Percentiles rank a stretch among this genome's conserved stretches.
phyloP scores from a whole-genome alignment of 23 red algal species.

The Gracilaria vermiculophylla region DNA sequence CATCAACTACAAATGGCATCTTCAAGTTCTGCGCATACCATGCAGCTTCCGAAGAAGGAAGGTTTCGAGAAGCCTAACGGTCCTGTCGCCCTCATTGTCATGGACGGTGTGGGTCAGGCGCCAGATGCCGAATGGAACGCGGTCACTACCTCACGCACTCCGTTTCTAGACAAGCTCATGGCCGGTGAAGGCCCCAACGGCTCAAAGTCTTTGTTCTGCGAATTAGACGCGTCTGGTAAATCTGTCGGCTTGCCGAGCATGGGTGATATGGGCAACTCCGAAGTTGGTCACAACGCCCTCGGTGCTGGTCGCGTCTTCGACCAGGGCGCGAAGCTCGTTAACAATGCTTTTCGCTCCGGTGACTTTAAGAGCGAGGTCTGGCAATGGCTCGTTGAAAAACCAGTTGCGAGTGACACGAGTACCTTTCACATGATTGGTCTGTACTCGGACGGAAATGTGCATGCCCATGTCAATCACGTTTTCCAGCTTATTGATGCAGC shows the following conservation, averaged over 20 bases:
- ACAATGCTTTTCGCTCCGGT: constrained; percentile 69
- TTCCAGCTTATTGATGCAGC: constrained; percentile 82
- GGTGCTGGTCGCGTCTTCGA: constrained; percentile 86
- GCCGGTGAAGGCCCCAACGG: constrained; percentile 72
- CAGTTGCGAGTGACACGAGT: not conserved
- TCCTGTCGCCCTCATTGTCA: constrained; percentile 79
- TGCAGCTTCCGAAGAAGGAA: constrained; percentile 51
- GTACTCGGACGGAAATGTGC: constrained; percentile 88
- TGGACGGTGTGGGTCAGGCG: constrained; percentile 85
- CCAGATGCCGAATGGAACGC: constrained; percentile 72
- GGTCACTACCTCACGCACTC: constrained; percentile 61
- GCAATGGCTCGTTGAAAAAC: constrained; percentile 77
- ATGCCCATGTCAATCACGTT: constrained; percentile 86
- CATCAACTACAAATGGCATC: not conserved
- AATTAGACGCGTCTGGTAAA: constrained; percentile 80
- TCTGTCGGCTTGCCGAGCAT: constrained; percentile 85
- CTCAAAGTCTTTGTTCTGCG: constrained; percentile 38
- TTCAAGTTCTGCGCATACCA: constrained; percentile 34
- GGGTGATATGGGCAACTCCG: constrained; percentile 91
- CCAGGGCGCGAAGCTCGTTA: constrained; percentile 85
- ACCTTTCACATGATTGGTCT: constrained; percentile 91
- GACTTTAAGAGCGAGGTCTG: constrained; percentile 78
- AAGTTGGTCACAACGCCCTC: constrained; percentile 90
- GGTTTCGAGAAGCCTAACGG: constrained; percentile 75
- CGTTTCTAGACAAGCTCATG: constrained; percentile 81